These are phyloP conservation scores for Excoecaria cochinchinensis DNA, from an alignment of 345 rosid species.

Conservation along the genomic window DNA sequence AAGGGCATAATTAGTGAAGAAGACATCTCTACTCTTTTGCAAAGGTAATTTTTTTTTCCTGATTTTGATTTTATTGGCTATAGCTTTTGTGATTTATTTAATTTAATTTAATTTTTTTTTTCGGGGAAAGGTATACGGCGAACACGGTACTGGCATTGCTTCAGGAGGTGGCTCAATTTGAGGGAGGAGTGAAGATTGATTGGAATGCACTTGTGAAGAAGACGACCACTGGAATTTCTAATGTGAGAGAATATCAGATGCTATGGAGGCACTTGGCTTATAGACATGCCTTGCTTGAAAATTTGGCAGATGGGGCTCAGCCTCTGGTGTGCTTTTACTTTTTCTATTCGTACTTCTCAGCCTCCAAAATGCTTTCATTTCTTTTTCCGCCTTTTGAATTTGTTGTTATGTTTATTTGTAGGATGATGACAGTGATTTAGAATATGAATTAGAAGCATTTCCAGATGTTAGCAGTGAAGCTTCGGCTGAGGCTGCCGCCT, in stretches of 20 bases:
- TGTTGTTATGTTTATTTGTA: slow-evolving; percentile 26
- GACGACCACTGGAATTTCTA: slow-evolving; percentile 24
- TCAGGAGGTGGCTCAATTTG: slow-evolving; percentile 33
- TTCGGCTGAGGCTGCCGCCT: slow-evolving; percentile 76
- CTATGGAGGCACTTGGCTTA: slow-evolving; percentile 96
- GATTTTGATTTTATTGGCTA: background rate
- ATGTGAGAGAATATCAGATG: slow-evolving; percentile 37
- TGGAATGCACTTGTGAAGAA: slow-evolving; percentile 31
- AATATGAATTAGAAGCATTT: slow-evolving; percentile 78
- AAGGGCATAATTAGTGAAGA: slow-evolving; percentile 59
- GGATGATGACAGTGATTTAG: slow-evolving; percentile 95
- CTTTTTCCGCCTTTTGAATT: background rate
- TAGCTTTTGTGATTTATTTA: background rate
- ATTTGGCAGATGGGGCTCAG: slow-evolving; percentile 46
- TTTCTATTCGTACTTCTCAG: background rate
- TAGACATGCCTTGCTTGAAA: slow-evolving; percentile 44
- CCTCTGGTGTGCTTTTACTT: slow-evolving; percentile 46
- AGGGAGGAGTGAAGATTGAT: slow-evolving; percentile 23
- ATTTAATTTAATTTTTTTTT: background rate
- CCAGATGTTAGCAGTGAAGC: slow-evolving; percentile 65
- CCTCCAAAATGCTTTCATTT: background rate
- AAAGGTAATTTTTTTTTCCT: slow-evolving; percentile 43
- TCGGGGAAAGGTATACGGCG: slow-evolving; percentile 51
- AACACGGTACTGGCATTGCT: slow-evolving; percentile 37
- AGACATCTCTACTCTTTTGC: slow-evolving; percentile 61